Base-by-base conservation (phyloP, 176 grass and related monocot species). In the Elymus sibiricus region DNA sequence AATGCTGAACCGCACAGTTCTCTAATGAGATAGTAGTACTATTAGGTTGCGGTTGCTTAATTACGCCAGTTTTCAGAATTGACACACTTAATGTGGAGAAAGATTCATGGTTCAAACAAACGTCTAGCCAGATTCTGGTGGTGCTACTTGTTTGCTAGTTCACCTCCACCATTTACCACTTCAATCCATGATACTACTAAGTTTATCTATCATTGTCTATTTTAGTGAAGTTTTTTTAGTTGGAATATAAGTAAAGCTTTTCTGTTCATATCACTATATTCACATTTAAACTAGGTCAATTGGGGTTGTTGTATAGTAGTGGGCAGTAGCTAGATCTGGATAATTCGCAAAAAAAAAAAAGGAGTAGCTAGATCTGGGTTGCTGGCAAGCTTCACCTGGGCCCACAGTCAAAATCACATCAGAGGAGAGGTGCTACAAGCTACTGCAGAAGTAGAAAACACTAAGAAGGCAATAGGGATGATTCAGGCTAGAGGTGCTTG, bases 371-470 rank as follows among this genome's bases (percentile, higher is more conserved):
- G 14, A 53, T 53, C 49, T 53, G 49, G 49, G 1, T 58, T 34
- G 74, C 11, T 68, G 16, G 74, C 39, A 74, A 81, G n/a, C 37
- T 77, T 82, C 83, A 68, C 22, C 43, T 77, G 12, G 27, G 11
- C n/a, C 12, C 11, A n/a, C 2, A 43, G 65, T 70, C 7, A 3
- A 62, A 71, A 63, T 63, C 53, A 64, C 28, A 29, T 21, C 2
- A 16, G 65, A 16, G 39, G 63, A n/a, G 17, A 70, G 53, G 46
- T 56, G 80, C 13, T 42, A 14, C 49, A 21, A 58, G 55, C 55
- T 58, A 58, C 51, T 37, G 12, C 35, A 9, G 4, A 70, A 49
- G 79, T 51, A 47, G 11, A 86, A 16, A 31, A 29, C 70, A 46
- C 47, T n/a, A 77, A 47, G 21, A n/a, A 35, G 5, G 38, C 51